Evolutionary conservation across 495 filamentous ascomycete species (phyloP), one percentile per base, ranked within the genome.

Genomic region (Articulospora tetracladia): DNA sequence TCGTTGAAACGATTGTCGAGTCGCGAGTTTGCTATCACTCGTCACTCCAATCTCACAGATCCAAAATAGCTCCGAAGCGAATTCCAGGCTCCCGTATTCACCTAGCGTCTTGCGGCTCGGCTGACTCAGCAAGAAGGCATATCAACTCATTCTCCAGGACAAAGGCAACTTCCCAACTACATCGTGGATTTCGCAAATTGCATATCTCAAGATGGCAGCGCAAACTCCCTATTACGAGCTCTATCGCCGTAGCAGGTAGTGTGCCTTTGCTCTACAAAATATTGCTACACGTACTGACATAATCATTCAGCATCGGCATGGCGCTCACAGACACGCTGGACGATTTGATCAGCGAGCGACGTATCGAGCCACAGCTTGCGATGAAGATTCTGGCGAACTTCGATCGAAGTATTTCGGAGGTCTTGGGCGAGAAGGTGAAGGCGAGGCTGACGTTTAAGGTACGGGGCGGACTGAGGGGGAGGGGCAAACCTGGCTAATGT

Each of bases 301-400:
- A 39, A 44, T 47, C 36, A 32, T 46, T 44, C 75, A 98, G 95
- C 74, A 86, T 99, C 72, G 94, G 94, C 54, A 78, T 89, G 64
- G 85, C 93, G 26, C 82, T 99, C 65, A 96, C 92, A 53, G 95
- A 99, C 76, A 94, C 93, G 25, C 91, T 99, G 57, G 95, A 99
- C 74, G 90, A 96, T 60, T 77, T 98, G 62, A 97, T 99, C 75
- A 92, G 88, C 68, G 86, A 90, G 57, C 88, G 91, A 59, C 87
- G 89, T 41, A 97, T 99, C 73, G 92, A 97, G 74, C 95, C 95
- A 20, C 95, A 99, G 74, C 85, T 98, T 36, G 95, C 95, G 28
- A 97, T 97, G 91, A 96, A 96, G 80, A 90, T 99, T 55, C 80
- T 99, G 53, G 85, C 83, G 53, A 91, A 94, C 75, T 98, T 96